A percentile compares a stretch with the other conserved stretches of the same genome.
phyloP scores from a whole-genome alignment of 441 rosid genomes.

The Erodium chrysanthum region DNA sequence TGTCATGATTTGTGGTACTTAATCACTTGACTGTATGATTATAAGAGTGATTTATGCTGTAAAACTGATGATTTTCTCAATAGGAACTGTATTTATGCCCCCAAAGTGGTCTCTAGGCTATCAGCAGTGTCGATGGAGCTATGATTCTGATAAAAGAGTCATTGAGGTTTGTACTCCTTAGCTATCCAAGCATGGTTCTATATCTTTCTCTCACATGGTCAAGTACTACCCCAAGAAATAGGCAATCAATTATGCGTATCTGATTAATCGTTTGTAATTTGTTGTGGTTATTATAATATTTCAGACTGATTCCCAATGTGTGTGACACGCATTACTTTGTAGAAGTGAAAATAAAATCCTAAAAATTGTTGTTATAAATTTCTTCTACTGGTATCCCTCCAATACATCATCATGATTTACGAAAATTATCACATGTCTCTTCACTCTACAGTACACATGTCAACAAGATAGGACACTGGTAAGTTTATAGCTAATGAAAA shows the following conservation, averaged over 20 bases:
- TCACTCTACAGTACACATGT: not conserved
- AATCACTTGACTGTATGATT: not conserved
- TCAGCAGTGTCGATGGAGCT: constrained; percentile 94
- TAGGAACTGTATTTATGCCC: constrained; percentile 89
- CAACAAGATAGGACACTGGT: not conserved
- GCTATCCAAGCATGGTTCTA: not conserved
- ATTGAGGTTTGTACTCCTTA: constrained; percentile 44
- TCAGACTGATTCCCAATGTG: not conserved
- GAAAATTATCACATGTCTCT: not conserved
- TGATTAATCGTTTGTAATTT: not conserved
- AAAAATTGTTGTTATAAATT: not conserved
- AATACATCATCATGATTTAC: not conserved
- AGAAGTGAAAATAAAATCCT: constrained; percentile 9
- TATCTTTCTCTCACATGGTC: not conserved
- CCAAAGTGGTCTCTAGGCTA: constrained; percentile 97
- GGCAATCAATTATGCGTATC: not conserved
- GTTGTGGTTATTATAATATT: constrained; percentile 3
- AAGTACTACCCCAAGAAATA: not conserved
- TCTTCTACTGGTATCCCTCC: not conserved
- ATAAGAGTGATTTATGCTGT: constrained; percentile 7
- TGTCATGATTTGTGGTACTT: not conserved
- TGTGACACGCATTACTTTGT: not conserved
- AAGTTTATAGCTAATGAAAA: not conserved
- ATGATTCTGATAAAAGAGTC: constrained; percentile 69
- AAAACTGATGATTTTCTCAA: constrained; percentile 12